These are phyloP conservation scores for Nissolia schottii DNA, from an alignment of 306 rosid genomes.

Conservation along the genomic window DNA sequence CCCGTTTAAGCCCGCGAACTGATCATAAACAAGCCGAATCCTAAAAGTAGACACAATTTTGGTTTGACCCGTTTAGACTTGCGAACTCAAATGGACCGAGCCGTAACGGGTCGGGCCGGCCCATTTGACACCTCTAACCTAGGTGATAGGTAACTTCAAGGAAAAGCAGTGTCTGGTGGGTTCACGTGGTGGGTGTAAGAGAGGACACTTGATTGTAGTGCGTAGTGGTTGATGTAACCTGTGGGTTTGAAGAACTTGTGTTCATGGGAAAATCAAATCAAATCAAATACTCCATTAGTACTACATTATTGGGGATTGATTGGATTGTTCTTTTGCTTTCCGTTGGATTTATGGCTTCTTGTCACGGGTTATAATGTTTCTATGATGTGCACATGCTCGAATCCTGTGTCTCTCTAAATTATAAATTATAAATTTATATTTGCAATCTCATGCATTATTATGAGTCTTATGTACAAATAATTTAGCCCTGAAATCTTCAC, in stretches of 20 bases:
- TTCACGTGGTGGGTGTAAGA: conserved; percentile 27
- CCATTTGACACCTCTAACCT: too few relatives aligned
- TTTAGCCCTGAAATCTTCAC: not conserved
- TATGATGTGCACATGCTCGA: conserved; percentile 8
- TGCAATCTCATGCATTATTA: not conserved
- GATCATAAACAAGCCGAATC: too few relatives aligned
- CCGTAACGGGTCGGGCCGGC: too few relatives aligned
- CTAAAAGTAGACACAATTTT: too few relatives aligned
- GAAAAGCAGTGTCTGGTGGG: not conserved
- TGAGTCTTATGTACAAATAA: too few relatives aligned
- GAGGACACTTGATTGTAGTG: not conserved
- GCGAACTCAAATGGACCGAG: too few relatives aligned
- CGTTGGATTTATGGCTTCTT: not conserved
- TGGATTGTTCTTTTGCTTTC: not conserved
- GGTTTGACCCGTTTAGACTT: too few relatives aligned
- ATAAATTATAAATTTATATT: not conserved
- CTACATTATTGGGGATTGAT: not conserved
- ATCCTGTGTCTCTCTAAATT: not conserved
- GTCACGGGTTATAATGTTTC: conserved; percentile 28
- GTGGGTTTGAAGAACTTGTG: conserved; percentile 1
- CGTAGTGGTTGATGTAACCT: not conserved
- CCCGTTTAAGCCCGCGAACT: too few relatives aligned
- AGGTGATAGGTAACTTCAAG: not conserved
- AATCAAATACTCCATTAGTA: too few relatives aligned
- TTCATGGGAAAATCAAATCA: conserved; percentile 9